Percentiles rank a stretch among this genome's conserved stretches.
Evolutionary conservation across 768 basidiomycete genomes (phyloP).

Genomic region (Boletus pseudo-olivaceus): DNA sequence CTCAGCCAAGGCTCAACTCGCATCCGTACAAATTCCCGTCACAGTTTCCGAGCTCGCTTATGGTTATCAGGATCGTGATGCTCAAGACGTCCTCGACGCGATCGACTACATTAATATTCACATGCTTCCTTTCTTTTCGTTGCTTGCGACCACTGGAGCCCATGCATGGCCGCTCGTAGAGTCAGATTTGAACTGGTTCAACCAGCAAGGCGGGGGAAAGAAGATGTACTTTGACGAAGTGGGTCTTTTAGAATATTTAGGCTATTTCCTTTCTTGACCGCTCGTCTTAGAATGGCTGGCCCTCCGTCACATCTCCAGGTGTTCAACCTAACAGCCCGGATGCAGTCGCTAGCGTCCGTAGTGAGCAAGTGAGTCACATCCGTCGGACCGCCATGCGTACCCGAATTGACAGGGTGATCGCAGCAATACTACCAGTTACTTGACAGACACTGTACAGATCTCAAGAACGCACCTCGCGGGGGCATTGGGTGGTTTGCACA

Average conservation of each 20-base stretch:
- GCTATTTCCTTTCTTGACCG: not conserved
- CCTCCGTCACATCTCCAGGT: conserved; percentile 55
- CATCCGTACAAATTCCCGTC: conserved; percentile 56
- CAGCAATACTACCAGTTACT: conserved; percentile 58
- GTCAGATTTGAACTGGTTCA: conserved; percentile 64
- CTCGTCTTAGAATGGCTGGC: conserved; percentile 69
- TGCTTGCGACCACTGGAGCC: conserved; percentile 37
- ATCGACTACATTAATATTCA: conserved; percentile 66
- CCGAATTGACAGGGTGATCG: not conserved
- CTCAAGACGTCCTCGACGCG: conserved; percentile 52
- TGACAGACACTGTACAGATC: conserved; percentile 57
- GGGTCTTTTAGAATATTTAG: conserved; percentile 3
- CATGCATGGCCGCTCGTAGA: conserved; percentile 61
- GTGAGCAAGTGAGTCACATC: conserved; percentile 48
- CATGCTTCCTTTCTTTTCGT: conserved; percentile 66
- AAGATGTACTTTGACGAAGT: conserved; percentile 77
- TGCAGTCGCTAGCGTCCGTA: conserved; percentile 60
- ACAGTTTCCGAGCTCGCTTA: conserved; percentile 68
- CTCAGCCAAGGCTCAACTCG: conserved; percentile 46
- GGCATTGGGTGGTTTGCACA: conserved; percentile 83
- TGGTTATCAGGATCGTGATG: conserved; percentile 52
- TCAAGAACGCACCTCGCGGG: conserved; percentile 57
- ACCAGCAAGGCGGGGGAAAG: conserved; percentile 58
- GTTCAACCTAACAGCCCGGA: conserved; percentile 63
- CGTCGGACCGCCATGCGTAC: not conserved